Percentiles rank a stretch among this genome's conserved stretches.
Evolutionary conservation across 805 yeast species (phyloP).

Genomic region (Metschnikowia peoriensis): DNA sequence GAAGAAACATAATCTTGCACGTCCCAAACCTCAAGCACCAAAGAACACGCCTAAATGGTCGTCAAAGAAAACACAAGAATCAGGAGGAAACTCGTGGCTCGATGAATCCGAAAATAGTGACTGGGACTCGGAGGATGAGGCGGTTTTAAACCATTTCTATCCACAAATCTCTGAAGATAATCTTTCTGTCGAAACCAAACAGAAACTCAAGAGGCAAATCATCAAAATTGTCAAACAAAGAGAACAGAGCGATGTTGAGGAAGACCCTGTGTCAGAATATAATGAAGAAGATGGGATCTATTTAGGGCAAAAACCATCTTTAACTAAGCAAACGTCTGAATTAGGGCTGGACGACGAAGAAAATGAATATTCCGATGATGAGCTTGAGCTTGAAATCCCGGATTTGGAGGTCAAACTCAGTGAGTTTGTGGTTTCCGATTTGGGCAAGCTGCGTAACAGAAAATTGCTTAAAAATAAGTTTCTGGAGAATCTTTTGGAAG

Average conservation of each 20-base stretch:
- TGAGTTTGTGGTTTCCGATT: slow-evolving; percentile 16
- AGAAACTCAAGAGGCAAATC: slow-evolving; percentile 36
- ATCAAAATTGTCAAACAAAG: slow-evolving; percentile 19
- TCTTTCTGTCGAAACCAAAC: slow-evolving; percentile 33
- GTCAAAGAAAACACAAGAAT: slow-evolving; percentile 23
- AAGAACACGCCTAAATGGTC: slow-evolving; percentile 33
- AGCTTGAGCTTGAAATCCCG: slow-evolving; percentile 14
- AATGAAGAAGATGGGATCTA: slow-evolving; percentile 37
- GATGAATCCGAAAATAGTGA: slow-evolving; percentile 32
- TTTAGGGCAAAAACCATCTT: slow-evolving; percentile 25
- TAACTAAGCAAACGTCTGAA: slow-evolving; percentile 1
- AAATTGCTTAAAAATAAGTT: slow-evolving; percentile 30
- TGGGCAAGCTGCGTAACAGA: slow-evolving; percentile 23
- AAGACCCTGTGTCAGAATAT: background rate
- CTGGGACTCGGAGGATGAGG: slow-evolving; percentile 43
- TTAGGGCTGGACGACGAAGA: slow-evolving; percentile 1
- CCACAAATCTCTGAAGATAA: slow-evolving; percentile 37
- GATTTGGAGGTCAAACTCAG: slow-evolving; percentile 20
- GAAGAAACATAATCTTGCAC: slow-evolving; percentile 39
- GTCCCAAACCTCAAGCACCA: slow-evolving; percentile 9
- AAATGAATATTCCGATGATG: slow-evolving; percentile 1
- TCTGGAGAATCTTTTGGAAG: slow-evolving; percentile 34
- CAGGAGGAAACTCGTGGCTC: slow-evolving; percentile 9
- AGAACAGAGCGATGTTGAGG: slow-evolving; percentile 12
- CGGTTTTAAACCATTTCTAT: slow-evolving; percentile 37